These are phyloP conservation scores for Blastocystis sp. DNA, from an alignment of 352 stramenopile genomes.

Conservation along the genomic window DNA sequence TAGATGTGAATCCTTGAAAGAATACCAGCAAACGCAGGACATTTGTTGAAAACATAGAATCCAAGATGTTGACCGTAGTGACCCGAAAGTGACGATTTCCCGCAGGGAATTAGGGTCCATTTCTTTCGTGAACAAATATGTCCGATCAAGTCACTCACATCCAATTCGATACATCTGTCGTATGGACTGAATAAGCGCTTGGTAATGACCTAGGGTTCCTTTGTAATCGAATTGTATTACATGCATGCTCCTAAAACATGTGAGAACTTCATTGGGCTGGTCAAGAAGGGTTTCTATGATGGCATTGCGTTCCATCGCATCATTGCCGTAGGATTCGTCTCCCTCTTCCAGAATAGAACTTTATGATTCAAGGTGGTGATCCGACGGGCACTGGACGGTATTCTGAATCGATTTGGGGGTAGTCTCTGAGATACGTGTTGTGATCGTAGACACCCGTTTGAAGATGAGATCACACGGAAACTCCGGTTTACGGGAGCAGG, in stretches of 20 bases:
- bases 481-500: conserved; percentile 83
- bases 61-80: no score
- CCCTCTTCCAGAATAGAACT: conserved; percentile 64
- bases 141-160: conserved; percentile 47
- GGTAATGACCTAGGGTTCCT: conserved; percentile 64
- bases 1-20: not conserved
- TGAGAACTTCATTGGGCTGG: conserved; percentile 80
- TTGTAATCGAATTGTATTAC: conserved; percentile 82
- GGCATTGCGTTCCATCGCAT: conserved; percentile 86
- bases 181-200: not conserved
- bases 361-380: conserved; percentile 89
- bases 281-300: conserved; percentile 82
- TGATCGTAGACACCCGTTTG: conserved; percentile 65
- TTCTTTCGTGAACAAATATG: conserved; percentile 14
- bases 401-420: conserved; percentile 80
- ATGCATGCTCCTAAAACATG: conserved; percentile 79
- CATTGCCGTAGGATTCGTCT: conserved; percentile 66
- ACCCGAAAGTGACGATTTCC: no score
- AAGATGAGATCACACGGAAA: conserved; percentile 79
- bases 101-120: not conserved
- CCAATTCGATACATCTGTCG: conserved; percentile 43
- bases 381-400: conserved; percentile 79
- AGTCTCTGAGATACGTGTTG: conserved; percentile 61
- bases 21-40: not conserved
- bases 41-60: no score